Conservation (phyloP, 148 eudicot genomes). For the Salicornia ramosissima region DNA sequence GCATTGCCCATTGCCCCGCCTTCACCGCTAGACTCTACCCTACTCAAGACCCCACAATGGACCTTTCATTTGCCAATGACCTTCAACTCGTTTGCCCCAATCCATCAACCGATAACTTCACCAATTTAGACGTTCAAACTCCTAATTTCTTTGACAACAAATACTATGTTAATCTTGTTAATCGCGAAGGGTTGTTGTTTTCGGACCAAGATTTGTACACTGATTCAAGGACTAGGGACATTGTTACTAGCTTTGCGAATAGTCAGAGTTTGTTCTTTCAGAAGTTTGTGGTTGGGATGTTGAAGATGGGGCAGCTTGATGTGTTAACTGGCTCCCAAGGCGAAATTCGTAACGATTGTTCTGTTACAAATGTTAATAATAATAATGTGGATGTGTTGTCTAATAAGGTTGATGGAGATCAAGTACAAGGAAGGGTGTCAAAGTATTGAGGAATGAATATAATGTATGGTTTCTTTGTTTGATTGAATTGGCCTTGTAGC, state of each 20-base stretch:
- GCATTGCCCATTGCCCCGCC: conserved; percentile 33
- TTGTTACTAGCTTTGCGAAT: conserved; percentile 31
- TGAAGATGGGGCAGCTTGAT: conserved; percentile 37
- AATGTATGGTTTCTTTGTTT: too few relatives aligned
- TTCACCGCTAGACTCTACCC: conserved; percentile 35
- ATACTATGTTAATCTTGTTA: conserved; percentile 31
- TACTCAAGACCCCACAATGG: conserved; percentile 30
- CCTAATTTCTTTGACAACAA: conserved; percentile 41
- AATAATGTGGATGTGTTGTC: conserved; percentile 18
- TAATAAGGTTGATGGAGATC: conserved; percentile 29
- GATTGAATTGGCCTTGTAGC: too few relatives aligned
- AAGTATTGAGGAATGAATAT: background rate
- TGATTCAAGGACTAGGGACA: conserved; percentile 25
- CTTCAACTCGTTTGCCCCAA: conserved; percentile 32
- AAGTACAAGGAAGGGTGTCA: conserved; percentile 13
- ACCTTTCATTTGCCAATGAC: conserved; percentile 24
- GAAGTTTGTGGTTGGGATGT: conserved; percentile 31
- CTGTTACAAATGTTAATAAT: conserved; percentile 25
- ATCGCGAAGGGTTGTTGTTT: conserved; percentile 33
- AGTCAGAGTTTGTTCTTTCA: conserved; percentile 32
- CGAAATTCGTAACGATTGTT: conserved; percentile 31
- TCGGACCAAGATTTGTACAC: conserved; percentile 41
- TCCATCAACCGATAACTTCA: conserved; percentile 14
- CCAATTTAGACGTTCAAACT: conserved; percentile 27
- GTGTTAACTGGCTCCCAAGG: conserved; percentile 34